Evolutionary conservation across 352 stramenopile species (phyloP).

Genomic region (Phytophthora ramorum): DNA sequence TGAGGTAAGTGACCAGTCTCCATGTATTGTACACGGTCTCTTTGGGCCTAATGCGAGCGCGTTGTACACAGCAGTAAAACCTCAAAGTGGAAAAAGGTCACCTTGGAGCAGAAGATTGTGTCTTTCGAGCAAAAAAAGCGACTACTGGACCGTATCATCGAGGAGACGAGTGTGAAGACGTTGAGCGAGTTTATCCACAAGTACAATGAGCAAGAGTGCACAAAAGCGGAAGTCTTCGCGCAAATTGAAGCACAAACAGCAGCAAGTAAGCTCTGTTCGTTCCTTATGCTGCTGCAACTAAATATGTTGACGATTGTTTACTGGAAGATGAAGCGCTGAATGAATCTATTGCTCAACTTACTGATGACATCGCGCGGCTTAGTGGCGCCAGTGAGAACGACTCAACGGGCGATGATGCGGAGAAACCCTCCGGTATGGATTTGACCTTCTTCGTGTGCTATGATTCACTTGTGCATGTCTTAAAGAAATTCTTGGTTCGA

Average conservation of each 20-base stretch:
- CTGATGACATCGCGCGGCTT: conserved; percentile 61
- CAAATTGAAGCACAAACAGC: conserved; percentile 62
- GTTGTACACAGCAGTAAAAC: conserved; percentile 17
- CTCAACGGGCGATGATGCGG: conserved; percentile 27
- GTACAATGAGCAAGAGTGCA: conserved; percentile 68
- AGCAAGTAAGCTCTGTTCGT: conserved; percentile 35
- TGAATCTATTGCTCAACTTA: conserved; percentile 54
- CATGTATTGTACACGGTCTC: background rate
- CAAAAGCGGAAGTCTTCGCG: conserved; percentile 57
- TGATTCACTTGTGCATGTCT: background rate
- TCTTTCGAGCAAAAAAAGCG: conserved; percentile 78
- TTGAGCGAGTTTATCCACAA: conserved; percentile 68
- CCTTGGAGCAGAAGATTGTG: conserved; percentile 66
- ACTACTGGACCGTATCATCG: conserved; percentile 63
- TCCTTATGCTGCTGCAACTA: background rate
- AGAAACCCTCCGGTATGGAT: conserved; percentile 53
- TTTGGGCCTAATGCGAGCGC: background rate
- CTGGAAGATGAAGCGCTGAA: conserved; percentile 52
- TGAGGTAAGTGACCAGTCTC: conserved; percentile 26
- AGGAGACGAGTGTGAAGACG: conserved; percentile 57
- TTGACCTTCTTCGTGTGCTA: background rate
- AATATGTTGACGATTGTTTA: background rate
- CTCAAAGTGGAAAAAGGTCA: conserved; percentile 57
- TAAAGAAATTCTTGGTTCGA: background rate
- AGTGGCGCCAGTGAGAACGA: conserved; percentile 56